phyloP scores from a whole-genome alignment of 2,329 filamentous ascomycete genomes.

The Diaporthe sp. region DNA sequence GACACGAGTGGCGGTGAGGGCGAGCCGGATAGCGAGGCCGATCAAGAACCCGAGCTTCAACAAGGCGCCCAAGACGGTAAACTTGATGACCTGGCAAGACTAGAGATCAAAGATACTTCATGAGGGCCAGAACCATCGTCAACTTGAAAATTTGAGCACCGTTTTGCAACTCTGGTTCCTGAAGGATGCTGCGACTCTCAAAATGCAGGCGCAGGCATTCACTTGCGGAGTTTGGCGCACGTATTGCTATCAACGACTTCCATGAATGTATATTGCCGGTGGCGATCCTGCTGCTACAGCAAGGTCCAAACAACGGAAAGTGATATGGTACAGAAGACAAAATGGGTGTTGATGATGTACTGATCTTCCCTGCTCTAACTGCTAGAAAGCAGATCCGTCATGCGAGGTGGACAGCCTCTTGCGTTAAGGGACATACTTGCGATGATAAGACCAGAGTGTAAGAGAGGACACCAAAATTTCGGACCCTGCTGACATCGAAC shows the following conservation, averaged over 20 bases:
- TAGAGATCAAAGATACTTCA: constrained; percentile 35
- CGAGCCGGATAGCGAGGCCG: constrained; percentile 46
- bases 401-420: constrained; percentile 40
- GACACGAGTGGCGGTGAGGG: constrained; percentile 46
- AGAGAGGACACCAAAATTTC: constrained; percentile 41
- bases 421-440: constrained; percentile 41
- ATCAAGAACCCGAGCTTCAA: background rate
- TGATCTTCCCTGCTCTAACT: constrained; percentile 41
- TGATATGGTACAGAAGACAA: constrained; percentile 43
- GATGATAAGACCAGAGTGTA: constrained; percentile 42
- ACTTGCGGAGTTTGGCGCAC: background rate
- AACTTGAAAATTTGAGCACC: background rate
- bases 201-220: background rate
- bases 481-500: constrained; percentile 42
- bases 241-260: constrained; percentile 40
- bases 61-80: constrained; percentile 26
- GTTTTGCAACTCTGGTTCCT: background rate
- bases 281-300: constrained; percentile 38
- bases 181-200: background rate
- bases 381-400: constrained; percentile 39
- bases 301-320: constrained; percentile 41
- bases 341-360: constrained; percentile 39
- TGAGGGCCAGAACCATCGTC: background rate
- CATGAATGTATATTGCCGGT: constrained; percentile 41
- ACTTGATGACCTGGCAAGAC: constrained; percentile 43